These are phyloP conservation scores for Diaporthe sp. DNA, from an alignment of 2,329 filamentous ascomycete species.

Conservation along the genomic window DNA sequence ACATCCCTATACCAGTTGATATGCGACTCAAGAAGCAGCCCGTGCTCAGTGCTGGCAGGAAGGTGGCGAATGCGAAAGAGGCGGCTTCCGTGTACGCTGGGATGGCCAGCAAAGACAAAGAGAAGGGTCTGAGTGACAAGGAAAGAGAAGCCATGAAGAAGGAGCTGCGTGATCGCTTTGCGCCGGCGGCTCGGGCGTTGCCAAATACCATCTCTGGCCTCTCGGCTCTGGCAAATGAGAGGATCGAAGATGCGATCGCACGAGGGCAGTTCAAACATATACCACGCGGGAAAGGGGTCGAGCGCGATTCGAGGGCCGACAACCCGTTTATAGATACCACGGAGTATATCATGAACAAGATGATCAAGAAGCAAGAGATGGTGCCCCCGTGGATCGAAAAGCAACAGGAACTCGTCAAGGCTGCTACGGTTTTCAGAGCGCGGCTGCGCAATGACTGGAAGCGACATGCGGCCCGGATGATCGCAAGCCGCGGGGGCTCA, in stretches of 20 bases:
- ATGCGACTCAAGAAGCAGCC: slow-evolving; percentile 62
- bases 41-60: slow-evolving; percentile 59
- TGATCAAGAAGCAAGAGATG: slow-evolving; percentile 96
- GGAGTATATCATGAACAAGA: slow-evolving; percentile 98
- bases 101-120: slow-evolving; percentile 63
- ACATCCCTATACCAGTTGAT: slow-evolving; percentile 64
- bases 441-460: slow-evolving; percentile 88
- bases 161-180: slow-evolving; percentile 86
- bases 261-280: slow-evolving; percentile 91
- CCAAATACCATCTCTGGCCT: slow-evolving; percentile 85
- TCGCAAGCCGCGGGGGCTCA: slow-evolving; percentile 82
- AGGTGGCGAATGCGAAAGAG: slow-evolving; percentile 69
- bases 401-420: slow-evolving; percentile 87
- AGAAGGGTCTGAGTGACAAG: slow-evolving; percentile 72
- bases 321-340: slow-evolving; percentile 96
- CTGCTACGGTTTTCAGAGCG: slow-evolving; percentile 78
- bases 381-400: slow-evolving; percentile 99
- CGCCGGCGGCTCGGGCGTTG: slow-evolving; percentile 78
- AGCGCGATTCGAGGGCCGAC: slow-evolving; percentile 84
- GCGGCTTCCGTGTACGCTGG: slow-evolving; percentile 67
- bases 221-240: slow-evolving; percentile 86
- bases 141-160: slow-evolving; percentile 80
- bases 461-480: slow-evolving; percentile 83
- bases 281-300: slow-evolving; percentile 82
- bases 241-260: slow-evolving; percentile 93